Percentiles rank a stretch among this genome's conserved stretches.
These are phyloP conservation scores for Starmerella scarabaei DNA, from an alignment of 805 yeast genomes.

Conservation along the genomic window DNA sequence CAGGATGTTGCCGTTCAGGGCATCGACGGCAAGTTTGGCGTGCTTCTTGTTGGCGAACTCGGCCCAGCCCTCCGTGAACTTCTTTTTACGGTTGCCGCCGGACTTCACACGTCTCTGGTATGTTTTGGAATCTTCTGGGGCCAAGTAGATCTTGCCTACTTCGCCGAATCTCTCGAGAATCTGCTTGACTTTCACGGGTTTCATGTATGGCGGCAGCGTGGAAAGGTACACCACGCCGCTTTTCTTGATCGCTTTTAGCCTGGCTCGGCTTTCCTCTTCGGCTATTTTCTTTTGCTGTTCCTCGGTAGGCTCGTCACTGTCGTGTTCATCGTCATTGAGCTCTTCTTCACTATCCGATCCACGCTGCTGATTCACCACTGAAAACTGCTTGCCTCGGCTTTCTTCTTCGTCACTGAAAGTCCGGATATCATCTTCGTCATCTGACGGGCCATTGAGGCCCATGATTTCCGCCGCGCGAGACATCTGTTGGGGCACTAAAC, in stretches of 20 bases:
- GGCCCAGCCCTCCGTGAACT: conserved; percentile 93
- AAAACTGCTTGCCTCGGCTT: conserved; percentile 8
- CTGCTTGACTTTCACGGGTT: conserved; percentile 79
- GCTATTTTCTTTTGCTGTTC: conserved; percentile 18
- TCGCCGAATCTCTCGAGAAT: conserved; percentile 71
- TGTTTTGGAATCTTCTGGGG: conserved; percentile 64
- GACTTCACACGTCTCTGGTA: conserved; percentile 58
- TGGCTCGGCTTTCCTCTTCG: conserved; percentile 27
- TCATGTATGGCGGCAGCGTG: conserved; percentile 91
- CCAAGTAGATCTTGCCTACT: conserved; percentile 72
- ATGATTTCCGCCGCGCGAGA: conserved; percentile 14
- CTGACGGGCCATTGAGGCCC: conserved; percentile 15
- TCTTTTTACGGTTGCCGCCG: conserved; percentile 86
- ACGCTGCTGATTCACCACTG: neutral
- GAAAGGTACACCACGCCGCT: conserved; percentile 93
- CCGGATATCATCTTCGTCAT: conserved; percentile 6
- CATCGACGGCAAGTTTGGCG: conserved; percentile 76
- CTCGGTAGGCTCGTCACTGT: conserved; percentile 18
- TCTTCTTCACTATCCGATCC: conserved; percentile 22
- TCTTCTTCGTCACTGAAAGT: conserved; percentile 13
- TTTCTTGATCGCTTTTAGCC: conserved; percentile 40
- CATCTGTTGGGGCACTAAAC: no score
- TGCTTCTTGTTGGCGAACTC: conserved; percentile 73
- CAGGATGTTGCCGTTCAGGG: conserved; percentile 74
- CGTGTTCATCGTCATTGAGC: conserved; percentile 17